Percentiles rank a stretch among this genome's conserved stretches.
Evolutionary conservation across 108 stramenopile genomes (phyloP).

Genomic region (Skeletonema tropicum): DNA sequence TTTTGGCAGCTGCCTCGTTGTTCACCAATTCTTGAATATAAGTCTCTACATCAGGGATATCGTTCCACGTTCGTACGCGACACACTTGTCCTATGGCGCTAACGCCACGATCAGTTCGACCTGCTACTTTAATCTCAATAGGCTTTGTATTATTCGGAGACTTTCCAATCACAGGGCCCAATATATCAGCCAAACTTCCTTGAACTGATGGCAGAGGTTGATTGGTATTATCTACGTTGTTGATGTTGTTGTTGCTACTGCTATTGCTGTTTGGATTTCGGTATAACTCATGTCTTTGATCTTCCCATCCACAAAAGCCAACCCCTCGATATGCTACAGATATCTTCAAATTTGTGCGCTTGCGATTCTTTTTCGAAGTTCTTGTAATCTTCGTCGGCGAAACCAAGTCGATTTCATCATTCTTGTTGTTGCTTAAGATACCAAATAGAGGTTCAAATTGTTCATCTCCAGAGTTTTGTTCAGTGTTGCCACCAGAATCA

Average conservation of each 20-base stretch:
- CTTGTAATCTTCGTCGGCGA: neutral
- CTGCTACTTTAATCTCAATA: constrained; percentile 68
- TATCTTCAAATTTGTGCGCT: constrained; percentile 57
- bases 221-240: neutral
- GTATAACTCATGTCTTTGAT: constrained; percentile 52
- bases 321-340: constrained; percentile 67
- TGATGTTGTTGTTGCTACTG: neutral
- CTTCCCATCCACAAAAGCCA: constrained; percentile 86
- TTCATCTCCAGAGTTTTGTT: neutral
- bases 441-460: neutral
- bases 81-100: constrained; percentile 75
- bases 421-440: neutral
- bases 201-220: constrained; percentile 65
- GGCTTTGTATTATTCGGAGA: constrained; percentile 19
- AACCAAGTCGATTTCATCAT: neutral
- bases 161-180: constrained; percentile 46
- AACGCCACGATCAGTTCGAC: constrained; percentile 83
- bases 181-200: constrained; percentile 58
- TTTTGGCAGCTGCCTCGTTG: neutral
- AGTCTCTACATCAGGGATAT: constrained; percentile 13
- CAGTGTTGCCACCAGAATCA: neutral
- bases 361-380: constrained; percentile 20
- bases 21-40: constrained; percentile 27
- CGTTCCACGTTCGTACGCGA: constrained; percentile 60
- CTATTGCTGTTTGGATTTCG: constrained; percentile 7